Conservation (phyloP, 1,284 basidiomycete species). For the Trametes versicolor region DNA sequence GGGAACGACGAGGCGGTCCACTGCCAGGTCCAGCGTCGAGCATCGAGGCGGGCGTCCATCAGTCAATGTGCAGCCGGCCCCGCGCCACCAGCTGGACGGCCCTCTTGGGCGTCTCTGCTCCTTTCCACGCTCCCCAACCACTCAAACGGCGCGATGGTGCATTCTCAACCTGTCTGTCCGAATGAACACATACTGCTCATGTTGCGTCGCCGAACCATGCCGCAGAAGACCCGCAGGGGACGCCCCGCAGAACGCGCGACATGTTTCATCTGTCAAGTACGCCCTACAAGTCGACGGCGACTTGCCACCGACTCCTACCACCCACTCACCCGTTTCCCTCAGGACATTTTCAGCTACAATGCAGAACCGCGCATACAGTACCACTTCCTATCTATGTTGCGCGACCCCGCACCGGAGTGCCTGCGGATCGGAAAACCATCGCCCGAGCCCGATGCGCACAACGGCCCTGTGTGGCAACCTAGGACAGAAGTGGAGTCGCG, state of each 20-base stretch:
- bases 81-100: not conserved
- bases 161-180: too few species aligned
- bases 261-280: not conserved
- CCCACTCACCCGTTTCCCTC: not conserved
- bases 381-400: not conserved
- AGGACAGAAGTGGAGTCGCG: too few species aligned
- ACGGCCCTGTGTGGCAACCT: too few species aligned
- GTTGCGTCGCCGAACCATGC: too few species aligned
- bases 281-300: not conserved
- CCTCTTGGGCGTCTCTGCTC: not conserved
- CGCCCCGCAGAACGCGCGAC: not conserved
- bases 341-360: not conserved
- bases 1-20: conserved; percentile 3
- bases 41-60: conserved; percentile 8
- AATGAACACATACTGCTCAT: too few species aligned
- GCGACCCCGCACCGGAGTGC: not conserved
- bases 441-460: too few species aligned
- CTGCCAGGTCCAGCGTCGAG: not conserved
- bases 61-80: not conserved
- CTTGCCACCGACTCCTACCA: not conserved
- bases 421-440: not conserved
- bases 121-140: too few species aligned
- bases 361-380: not conserved
- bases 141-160: too few species aligned
- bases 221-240: too few species aligned